These are phyloP conservation scores for Linum usitatissimum DNA, from an alignment of 345 rosid species.

Conservation along the genomic window DNA sequence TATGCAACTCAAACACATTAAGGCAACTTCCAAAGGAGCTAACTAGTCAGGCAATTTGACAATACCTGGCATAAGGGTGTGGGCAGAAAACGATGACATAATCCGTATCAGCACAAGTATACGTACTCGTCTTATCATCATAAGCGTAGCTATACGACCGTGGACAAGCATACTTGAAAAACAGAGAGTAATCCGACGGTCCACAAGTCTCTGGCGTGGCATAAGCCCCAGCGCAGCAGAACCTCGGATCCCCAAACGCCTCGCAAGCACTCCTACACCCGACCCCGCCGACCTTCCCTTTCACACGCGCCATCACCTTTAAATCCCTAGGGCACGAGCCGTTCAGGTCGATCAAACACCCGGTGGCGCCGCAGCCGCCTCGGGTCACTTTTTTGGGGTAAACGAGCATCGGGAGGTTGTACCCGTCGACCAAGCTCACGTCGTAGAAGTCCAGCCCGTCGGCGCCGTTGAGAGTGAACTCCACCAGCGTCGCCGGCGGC, in stretches of 20 bases:
- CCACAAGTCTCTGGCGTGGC: slow-evolving; percentile 70
- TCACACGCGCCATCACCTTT: slow-evolving; percentile 27
- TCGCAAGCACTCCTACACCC: slow-evolving; percentile 93
- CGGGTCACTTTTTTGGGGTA: slow-evolving; percentile 33
- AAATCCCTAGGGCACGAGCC: slow-evolving; percentile 62
- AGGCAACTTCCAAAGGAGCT: too few species aligned
- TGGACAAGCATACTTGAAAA: slow-evolving; percentile 80
- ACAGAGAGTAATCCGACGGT: slow-evolving; percentile 52
- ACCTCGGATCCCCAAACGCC: slow-evolving; percentile 59
- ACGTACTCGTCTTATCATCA: slow-evolving; percentile 80
- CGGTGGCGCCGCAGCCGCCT: slow-evolving; percentile 74
- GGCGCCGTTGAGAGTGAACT: slow-evolving; percentile 74
- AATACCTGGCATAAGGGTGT: slow-evolving; percentile 69
- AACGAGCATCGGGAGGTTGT: slow-evolving; percentile 56
- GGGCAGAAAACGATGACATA: slow-evolving; percentile 78
- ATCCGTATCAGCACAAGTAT: slow-evolving; percentile 61
- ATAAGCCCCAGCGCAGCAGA: slow-evolving; percentile 67
- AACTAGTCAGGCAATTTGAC: not conserved
- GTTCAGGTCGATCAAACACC: slow-evolving; percentile 76
- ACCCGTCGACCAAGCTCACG: slow-evolving; percentile 66
- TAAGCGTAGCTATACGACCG: slow-evolving; percentile 88
- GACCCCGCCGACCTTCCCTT: slow-evolving; percentile 17
- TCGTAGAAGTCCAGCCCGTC: slow-evolving; percentile 77
- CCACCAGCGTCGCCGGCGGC: slow-evolving; percentile 76
- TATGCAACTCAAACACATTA: too few species aligned